Conservation (phyloP, 805 yeast genomes). For the Schwanniomyces occidentalis region DNA sequence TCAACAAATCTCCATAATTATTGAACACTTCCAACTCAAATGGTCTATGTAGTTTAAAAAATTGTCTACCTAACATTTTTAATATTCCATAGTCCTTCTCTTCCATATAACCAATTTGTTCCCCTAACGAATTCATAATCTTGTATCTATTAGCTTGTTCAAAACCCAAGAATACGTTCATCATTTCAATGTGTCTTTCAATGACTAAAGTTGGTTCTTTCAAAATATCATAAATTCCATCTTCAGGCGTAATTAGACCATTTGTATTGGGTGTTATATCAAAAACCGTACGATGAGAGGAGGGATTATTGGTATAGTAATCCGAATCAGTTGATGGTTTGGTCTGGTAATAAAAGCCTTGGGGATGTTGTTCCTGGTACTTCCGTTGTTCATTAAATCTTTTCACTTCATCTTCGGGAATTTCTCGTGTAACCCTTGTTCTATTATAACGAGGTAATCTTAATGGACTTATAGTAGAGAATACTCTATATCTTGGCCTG, state of each 20-base stretch:
- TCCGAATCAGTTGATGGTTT: constrained; percentile 26
- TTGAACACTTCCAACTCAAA: constrained; percentile 73
- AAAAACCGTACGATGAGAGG: constrained; percentile 32
- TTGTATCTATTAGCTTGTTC: constrained; percentile 87
- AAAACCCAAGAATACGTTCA: constrained; percentile 84
- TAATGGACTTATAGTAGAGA: neutral
- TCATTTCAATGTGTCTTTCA: constrained; percentile 84
- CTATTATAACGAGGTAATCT: constrained; percentile 12
- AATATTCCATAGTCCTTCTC: constrained; percentile 76
- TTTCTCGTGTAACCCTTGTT: constrained; percentile 32
- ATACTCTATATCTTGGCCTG: neutral
- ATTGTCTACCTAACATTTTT: constrained; percentile 76
- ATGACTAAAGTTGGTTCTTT: constrained; percentile 82
- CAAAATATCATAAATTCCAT: constrained; percentile 62
- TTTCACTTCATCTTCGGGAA: constrained; percentile 36
- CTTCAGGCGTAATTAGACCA: constrained; percentile 54
- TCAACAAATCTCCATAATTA: constrained; percentile 54
- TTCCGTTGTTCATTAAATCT: constrained; percentile 16
- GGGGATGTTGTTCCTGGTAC: constrained; percentile 10
- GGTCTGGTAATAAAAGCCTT: constrained; percentile 27
- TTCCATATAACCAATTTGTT: constrained; percentile 73
- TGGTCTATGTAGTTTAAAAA: constrained; percentile 85
- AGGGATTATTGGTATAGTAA: constrained; percentile 24
- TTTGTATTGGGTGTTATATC: constrained; percentile 42
- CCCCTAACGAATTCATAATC: constrained; percentile 72